A percentile compares a stretch with the other conserved stretches of the same genome.
These are phyloP conservation scores for Mollisiaceae sp. DNA, from an alignment of 2,329 filamentous ascomycete genomes.

Conservation along the genomic window DNA sequence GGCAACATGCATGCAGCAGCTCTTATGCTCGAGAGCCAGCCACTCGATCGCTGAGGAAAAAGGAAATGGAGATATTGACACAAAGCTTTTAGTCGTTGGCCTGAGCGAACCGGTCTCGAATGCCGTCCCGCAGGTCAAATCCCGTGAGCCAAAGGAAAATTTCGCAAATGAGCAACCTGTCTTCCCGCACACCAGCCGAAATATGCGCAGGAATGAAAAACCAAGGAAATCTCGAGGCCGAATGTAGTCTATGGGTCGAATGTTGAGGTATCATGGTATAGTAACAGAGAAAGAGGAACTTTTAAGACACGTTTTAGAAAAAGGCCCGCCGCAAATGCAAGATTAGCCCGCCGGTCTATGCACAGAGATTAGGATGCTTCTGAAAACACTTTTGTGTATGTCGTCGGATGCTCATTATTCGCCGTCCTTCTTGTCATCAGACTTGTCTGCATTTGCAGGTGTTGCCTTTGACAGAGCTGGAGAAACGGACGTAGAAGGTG, in stretches of 20 bases:
- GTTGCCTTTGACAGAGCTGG: conserved; percentile 68
- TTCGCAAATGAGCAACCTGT: conserved; percentile 40
- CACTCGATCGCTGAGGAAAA: conserved; percentile 22
- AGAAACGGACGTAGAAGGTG: conserved; percentile 71
- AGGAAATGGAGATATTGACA: conserved; percentile 40
- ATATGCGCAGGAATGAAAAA: conserved; percentile 39
- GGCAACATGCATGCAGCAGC: conserved; percentile 10
- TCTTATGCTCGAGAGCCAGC: conserved; percentile 12
- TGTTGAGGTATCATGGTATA: conserved; percentile 52
- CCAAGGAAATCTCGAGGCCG: conserved; percentile 42
- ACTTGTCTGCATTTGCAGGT: conserved; percentile 52
- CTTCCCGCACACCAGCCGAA: conserved; percentile 40
- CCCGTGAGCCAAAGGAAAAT: conserved; percentile 40
- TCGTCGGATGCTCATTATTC: conserved; percentile 45
- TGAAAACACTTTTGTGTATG: conserved; percentile 46
- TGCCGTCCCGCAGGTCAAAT: conserved; percentile 34
- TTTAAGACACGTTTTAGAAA: conserved; percentile 50
- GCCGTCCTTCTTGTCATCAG: conserved; percentile 56
- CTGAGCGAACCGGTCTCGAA: conserved; percentile 30
- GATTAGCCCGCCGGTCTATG: conserved; percentile 50
- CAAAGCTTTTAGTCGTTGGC: conserved; percentile 40
- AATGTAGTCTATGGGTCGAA: conserved; percentile 44
- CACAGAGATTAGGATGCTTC: conserved; percentile 49
- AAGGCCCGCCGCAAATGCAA: conserved; percentile 51
- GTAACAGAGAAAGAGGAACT: conserved; percentile 48